phyloP scores from a whole-genome alignment of 805 yeast species.

The Candida rishiriensis region DNA sequence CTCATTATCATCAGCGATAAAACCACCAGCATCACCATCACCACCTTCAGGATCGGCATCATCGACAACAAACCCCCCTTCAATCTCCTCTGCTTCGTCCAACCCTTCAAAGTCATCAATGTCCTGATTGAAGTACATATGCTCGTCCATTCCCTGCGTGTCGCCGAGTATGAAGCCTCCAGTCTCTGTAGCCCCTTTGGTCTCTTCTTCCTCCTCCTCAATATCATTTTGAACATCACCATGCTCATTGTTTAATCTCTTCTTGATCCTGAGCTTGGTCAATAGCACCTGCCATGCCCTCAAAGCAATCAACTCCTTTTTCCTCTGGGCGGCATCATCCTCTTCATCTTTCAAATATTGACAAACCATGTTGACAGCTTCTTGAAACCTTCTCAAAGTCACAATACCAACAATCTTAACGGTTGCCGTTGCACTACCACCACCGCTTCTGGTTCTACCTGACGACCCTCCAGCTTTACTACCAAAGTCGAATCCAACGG shows the following conservation, averaged over 20 bases:
- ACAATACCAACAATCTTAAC: slow-evolving; percentile 75
- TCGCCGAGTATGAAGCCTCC: slow-evolving; percentile 19
- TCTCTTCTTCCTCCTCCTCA: slow-evolving; percentile 16
- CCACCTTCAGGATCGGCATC: slow-evolving; percentile 2
- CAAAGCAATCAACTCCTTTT: slow-evolving; percentile 45
- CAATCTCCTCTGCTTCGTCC: slow-evolving; percentile 3
- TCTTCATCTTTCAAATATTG: slow-evolving; percentile 47
- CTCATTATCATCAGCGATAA: slow-evolving; percentile 6
- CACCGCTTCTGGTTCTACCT: slow-evolving; percentile 23
- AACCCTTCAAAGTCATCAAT: slow-evolving; percentile 1
- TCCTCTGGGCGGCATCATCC: slow-evolving; percentile 37
- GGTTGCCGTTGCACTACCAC: slow-evolving; percentile 35
- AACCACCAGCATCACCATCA: slow-evolving; percentile 3
- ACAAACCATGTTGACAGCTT: slow-evolving; percentile 52
- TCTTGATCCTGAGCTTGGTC: slow-evolving; percentile 43
- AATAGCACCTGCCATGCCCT: slow-evolving; percentile 51
- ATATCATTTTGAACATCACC: slow-evolving; percentile 34
- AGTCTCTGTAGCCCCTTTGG: slow-evolving; percentile 7
- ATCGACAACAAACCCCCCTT: slow-evolving; percentile 10
- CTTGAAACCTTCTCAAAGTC: slow-evolving; percentile 55
- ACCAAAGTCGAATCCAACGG: slow-evolving; percentile 75
- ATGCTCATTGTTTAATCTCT: slow-evolving; percentile 43
- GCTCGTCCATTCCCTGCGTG: slow-evolving; percentile 4
- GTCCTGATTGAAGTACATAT: slow-evolving; percentile 7
- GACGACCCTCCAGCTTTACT: slow-evolving; percentile 28